Evolutionary conservation across 2,329 filamentous ascomycete species (phyloP), one percentile per base, ranked within the genome.

Genomic region (Ceratocystis smalleyi): DNA sequence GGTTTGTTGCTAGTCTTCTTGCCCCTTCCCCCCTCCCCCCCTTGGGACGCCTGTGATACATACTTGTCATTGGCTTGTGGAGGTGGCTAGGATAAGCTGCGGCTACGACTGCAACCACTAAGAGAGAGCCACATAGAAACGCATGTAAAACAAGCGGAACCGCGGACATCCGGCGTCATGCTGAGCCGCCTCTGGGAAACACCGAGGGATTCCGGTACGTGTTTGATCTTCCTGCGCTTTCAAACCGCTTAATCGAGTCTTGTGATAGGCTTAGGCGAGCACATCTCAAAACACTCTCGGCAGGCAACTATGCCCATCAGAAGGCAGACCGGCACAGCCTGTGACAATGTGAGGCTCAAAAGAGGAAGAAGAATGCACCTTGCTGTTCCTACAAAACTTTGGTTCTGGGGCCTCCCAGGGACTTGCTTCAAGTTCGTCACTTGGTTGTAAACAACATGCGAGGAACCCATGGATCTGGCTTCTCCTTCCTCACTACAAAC

Each of bases 61-160:
- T 64, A 69, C 19, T 45, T 49, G 10, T 64, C 35, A 15, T 40
- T 40, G 35, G 35, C 10, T 12, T 40, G 35, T 40, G 12, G 35
- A 40, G 32, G 32, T 35, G 32, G 0, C 32, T 10, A 35, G 8
- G 19, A 19, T 8, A 6, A 19, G 22, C 19, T 24, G 15, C 10
- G 3, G 15, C 7, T 22, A 27, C 47, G 19, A 15, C 22, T 10
- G 19, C 47, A 27, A 24, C 22, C 10, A 8, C 19, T 24, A 12
- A 51, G 19, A 51, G 15, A 27, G 45, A 43, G 43, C 10, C 22
- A n/a, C 40, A 19, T 30, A 19, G 59, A 61, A 61, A 61, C 59
- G 19, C 59, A 49, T 49, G n/a, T 61, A 61, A 61, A 61, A 61
- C 59, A 61, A 1, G 10, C 43, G 59, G 59, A 61, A 61, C 8